Evolutionary conservation across 331 rosid species (phyloP).

Genomic region (Rhamnella rubrinervis): DNA sequence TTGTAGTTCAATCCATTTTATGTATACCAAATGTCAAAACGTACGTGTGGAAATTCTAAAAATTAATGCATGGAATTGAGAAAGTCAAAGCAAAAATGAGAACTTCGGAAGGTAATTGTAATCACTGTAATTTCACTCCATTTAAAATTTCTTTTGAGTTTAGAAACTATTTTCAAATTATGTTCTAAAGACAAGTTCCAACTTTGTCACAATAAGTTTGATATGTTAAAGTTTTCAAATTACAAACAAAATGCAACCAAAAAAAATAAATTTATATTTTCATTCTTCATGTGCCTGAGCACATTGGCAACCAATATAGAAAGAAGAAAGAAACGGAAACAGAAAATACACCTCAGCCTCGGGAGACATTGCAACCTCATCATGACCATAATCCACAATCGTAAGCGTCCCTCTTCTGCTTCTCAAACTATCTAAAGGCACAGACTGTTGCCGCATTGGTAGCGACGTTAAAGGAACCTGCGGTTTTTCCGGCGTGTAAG

Average conservation of each 20-base stretch:
- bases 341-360: constrained; percentile 64
- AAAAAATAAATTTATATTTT: too few species aligned
- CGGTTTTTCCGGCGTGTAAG: constrained; percentile 35
- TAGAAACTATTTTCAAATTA: too few species aligned
- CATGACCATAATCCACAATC: constrained; percentile 84
- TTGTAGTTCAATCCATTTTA: too few species aligned
- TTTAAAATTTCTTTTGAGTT: too few species aligned
- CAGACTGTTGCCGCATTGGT: constrained; percentile 27
- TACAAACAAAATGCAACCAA: neutral
- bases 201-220: too few species aligned
- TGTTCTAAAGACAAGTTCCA: too few species aligned
- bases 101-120: too few species aligned
- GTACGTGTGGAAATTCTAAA: too few species aligned
- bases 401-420: constrained; percentile 55
- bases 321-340: neutral
- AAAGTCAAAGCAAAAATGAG: too few species aligned
- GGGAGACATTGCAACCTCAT: constrained; percentile 91
- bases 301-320: neutral
- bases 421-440: constrained; percentile 21
- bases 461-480: constrained; percentile 9
- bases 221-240: neutral
- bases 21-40: too few species aligned
- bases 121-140: too few species aligned
- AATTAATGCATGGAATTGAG: too few species aligned
- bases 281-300: neutral